Conservation (phyloP, 1,139 yeast genomes). For the Yamadazyma trypodendri region DNA sequence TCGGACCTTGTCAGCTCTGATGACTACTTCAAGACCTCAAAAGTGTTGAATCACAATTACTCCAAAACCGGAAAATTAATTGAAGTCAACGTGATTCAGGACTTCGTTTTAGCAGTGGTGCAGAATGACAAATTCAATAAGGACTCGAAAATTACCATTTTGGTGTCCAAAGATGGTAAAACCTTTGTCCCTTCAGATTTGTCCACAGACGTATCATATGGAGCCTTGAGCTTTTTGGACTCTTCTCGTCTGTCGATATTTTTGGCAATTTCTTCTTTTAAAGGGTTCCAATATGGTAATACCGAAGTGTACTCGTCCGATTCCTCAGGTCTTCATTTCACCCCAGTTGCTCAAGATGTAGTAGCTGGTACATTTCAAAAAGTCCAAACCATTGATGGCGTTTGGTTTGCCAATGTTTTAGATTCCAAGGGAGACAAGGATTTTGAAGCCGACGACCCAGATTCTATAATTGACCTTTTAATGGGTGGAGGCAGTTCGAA, state of each 20-base stretch:
- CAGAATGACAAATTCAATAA: conserved; percentile 47
- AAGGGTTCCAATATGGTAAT: conserved; percentile 19
- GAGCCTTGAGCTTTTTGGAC: conserved; percentile 51
- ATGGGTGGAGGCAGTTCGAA: conserved; percentile 25
- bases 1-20: conserved; percentile 44
- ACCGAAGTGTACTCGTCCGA: conserved; percentile 58
- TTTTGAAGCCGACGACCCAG: conserved; percentile 16
- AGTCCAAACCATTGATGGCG: conserved; percentile 66
- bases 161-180: conserved; percentile 59
- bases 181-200: conserved; percentile 54
- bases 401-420: conserved; percentile 56
- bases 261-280: conserved; percentile 39
- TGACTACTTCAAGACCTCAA: conserved; percentile 52
- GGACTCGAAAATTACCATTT: conserved; percentile 44
- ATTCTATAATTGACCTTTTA: conserved; percentile 24
- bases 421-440: conserved; percentile 20
- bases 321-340: conserved; percentile 59
- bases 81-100: conserved; percentile 48
- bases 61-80: conserved; percentile 41
- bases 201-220: conserved; percentile 41
- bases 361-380: conserved; percentile 46
- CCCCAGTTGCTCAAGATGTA: conserved; percentile 44
- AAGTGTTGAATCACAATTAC: conserved; percentile 20
- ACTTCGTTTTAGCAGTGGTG: conserved; percentile 53
- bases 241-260: conserved; percentile 59